Conservation (phyloP, 371 early-diverging fungal genomes). For the Capillidium rhysosporum region DNA sequence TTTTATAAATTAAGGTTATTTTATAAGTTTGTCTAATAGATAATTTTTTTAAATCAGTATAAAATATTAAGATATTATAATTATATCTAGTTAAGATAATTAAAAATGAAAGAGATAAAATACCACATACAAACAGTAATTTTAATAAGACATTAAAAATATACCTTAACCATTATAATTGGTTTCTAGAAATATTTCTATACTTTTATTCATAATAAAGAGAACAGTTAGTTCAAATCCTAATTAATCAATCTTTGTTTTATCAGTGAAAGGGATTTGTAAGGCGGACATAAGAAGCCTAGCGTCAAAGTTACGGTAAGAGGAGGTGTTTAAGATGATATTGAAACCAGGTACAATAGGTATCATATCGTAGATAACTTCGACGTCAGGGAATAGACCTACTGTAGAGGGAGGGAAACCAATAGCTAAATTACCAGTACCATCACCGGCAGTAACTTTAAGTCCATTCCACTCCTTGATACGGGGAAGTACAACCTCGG, state of each 20-base stretch:
- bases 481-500: conserved; percentile 83
- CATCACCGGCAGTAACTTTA: conserved; percentile 49
- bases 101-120: too few relatives aligned
- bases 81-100: too few relatives aligned
- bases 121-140: too few relatives aligned
- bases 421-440: conserved; percentile 63
- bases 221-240: too few relatives aligned
- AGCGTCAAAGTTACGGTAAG: conserved; percentile 57
- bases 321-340: conserved; percentile 70
- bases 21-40: too few relatives aligned
- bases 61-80: too few relatives aligned
- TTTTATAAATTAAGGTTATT: too few relatives aligned
- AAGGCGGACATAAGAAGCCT: conserved; percentile 73
- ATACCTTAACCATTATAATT: too few relatives aligned
- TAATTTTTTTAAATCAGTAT: too few relatives aligned
- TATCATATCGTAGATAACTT: conserved; percentile 79
- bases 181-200: too few relatives aligned
- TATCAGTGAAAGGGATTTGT: conserved; percentile 52
- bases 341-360: conserved; percentile 74
- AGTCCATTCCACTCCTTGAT: conserved; percentile 83
- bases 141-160: too few relatives aligned
- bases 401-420: conserved; percentile 65
- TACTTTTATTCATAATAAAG: too few relatives aligned
- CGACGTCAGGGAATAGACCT: conserved; percentile 90
- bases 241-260: neutral